phyloP scores from a whole-genome alignment of 2,329 filamentous ascomycete genomes.

The Monosporascus sp. region DNA sequence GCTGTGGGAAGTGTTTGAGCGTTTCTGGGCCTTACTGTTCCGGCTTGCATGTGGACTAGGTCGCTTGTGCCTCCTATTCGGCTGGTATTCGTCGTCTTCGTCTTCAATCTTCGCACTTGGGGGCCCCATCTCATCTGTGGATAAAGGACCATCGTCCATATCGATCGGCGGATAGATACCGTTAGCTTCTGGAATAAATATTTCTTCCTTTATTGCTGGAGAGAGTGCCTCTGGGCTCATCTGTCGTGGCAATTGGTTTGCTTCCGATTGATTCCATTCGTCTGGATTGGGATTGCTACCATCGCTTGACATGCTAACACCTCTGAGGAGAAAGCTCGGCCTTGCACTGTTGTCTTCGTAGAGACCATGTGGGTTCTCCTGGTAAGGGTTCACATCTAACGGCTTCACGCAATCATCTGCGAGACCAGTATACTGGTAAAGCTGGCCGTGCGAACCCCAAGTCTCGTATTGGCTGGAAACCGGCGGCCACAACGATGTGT shows the following conservation, averaged over 20 bases:
- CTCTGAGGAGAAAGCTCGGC: conserved; percentile 20
- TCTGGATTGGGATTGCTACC: conserved; percentile 18
- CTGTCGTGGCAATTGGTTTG: conserved; percentile 10
- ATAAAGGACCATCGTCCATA: conserved; percentile 11
- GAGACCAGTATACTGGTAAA: conserved; percentile 26
- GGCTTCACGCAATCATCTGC: conserved; percentile 30
- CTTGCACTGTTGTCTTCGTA: conserved; percentile 22
- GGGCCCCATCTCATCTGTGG: conserved; percentile 14
- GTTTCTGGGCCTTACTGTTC: conserved; percentile 18
- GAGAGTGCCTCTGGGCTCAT: conserved; percentile 23
- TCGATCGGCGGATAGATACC: conserved; percentile 11
- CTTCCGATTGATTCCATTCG: conserved; percentile 10
- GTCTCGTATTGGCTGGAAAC: conserved; percentile 21
- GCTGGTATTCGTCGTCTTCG: conserved; percentile 21
- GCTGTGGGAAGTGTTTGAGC: conserved; percentile 11
- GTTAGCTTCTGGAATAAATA: conserved; percentile 11
- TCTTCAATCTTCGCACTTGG: conserved; percentile 14
- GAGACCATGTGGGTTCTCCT: conserved; percentile 22
- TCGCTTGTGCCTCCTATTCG: conserved; percentile 15
- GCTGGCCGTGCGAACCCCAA: conserved; percentile 19
- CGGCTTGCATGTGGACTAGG: conserved; percentile 8
- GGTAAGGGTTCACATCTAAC: conserved; percentile 27
- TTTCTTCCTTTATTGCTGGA: conserved; percentile 21
- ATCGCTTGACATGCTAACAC: conserved; percentile 30
- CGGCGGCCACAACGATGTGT: conserved; percentile 27